These are phyloP conservation scores for Dothiorella sarmentorum DNA, from an alignment of 2,329 filamentous ascomycete genomes.

Conservation along the genomic window DNA sequence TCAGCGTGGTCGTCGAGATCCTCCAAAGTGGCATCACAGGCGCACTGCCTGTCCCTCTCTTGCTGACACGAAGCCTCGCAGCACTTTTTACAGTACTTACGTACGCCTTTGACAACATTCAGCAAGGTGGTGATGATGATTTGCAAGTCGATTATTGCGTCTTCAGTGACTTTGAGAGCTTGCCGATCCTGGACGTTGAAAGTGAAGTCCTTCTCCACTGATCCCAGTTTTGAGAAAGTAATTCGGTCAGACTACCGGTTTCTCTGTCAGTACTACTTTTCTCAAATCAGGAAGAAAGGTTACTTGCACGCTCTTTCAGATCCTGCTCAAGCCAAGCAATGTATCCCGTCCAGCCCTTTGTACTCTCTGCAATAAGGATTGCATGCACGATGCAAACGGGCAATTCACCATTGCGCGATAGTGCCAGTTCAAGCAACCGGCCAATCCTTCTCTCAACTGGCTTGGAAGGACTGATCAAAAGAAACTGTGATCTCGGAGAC, in stretches of 20 bases:
- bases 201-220: background rate
- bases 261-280: background rate
- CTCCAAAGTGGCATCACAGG: background rate
- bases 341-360: slow-evolving; percentile 18
- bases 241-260: background rate
- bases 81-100: background rate
- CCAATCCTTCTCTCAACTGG: background rate
- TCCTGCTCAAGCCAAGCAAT: slow-evolving; percentile 19
- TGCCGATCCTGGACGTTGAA: slow-evolving; percentile 20
- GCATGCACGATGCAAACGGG: too few relatives aligned
- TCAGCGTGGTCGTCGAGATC: background rate
- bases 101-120: background rate
- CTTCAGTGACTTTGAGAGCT: slow-evolving; percentile 16
- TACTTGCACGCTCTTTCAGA: slow-evolving; percentile 11
- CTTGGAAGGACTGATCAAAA: slow-evolving; percentile 17
- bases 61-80: background rate
- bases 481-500: background rate
- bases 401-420: background rate
- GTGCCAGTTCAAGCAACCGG: background rate
- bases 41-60: background rate
- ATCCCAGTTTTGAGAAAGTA: background rate
- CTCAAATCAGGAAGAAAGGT: too few relatives aligned
- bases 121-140: slow-evolving; percentile 14
- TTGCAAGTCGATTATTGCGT: slow-evolving; percentile 10
- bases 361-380: slow-evolving; percentile 15